phyloP scores from a whole-genome alignment of 2,329 filamentous ascomycete species.

The Beauveria pseudobassiana region DNA sequence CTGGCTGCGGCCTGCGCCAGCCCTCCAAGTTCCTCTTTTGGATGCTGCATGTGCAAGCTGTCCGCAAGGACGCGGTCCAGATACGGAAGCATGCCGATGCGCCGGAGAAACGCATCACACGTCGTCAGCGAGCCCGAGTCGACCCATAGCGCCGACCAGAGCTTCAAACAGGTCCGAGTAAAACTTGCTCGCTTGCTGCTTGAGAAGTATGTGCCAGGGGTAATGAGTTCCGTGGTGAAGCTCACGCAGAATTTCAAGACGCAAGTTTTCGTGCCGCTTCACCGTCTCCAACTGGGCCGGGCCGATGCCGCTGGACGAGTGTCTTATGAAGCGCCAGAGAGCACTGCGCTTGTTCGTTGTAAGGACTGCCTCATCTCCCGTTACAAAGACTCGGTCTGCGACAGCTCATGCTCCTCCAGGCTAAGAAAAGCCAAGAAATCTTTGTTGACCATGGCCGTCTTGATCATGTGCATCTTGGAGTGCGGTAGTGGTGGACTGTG shows the following conservation, averaged over 20 bases:
- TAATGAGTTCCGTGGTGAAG: slow-evolving; percentile 49
- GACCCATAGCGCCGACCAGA: slow-evolving; percentile 76
- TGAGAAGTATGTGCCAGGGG: slow-evolving; percentile 68
- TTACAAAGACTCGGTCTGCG: slow-evolving; percentile 15
- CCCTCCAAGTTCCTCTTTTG: slow-evolving; percentile 61
- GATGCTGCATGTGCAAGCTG: slow-evolving; percentile 50
- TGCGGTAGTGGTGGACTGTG: slow-evolving; percentile 34
- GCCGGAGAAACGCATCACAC: slow-evolving; percentile 54
- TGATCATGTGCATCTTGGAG: slow-evolving; percentile 65
- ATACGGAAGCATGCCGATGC: slow-evolving; percentile 57
- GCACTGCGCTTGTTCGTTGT: slow-evolving; percentile 26
- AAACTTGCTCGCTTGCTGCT: slow-evolving; percentile 64
- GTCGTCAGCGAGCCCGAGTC: slow-evolving; percentile 59
- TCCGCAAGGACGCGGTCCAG: slow-evolving; percentile 55
- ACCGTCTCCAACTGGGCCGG: slow-evolving; percentile 36
- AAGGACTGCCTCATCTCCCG: slow-evolving; percentile 14
- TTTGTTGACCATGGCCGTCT: slow-evolving; percentile 70
- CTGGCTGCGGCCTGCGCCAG: slow-evolving; percentile 46
- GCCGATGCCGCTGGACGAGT: slow-evolving; percentile 41
- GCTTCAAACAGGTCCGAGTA: slow-evolving; percentile 79
- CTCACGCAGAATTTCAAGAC: slow-evolving; percentile 39
- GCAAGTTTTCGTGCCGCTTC: slow-evolving; percentile 39
- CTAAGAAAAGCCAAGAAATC: slow-evolving; percentile 72
- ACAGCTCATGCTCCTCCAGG: slow-evolving; percentile 43
- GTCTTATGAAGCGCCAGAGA: slow-evolving; percentile 65